phyloP scores from a whole-genome alignment of 805 yeast species.

The Candida xiaguanensis region DNA sequence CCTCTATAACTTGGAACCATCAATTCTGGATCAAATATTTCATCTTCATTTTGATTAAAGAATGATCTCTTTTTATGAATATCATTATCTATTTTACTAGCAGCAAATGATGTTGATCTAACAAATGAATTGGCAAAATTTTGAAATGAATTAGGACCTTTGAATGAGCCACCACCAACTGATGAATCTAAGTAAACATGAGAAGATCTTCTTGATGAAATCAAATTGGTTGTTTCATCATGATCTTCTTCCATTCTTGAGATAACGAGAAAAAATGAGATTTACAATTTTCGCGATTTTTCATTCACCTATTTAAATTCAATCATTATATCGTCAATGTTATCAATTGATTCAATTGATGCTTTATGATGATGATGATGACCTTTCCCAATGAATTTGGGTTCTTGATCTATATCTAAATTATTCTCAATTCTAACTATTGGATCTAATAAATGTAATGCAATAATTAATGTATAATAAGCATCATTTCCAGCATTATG shows the following conservation, averaged over 20 bases:
- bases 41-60: slow-evolving; percentile 52
- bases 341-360: background rate
- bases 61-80: slow-evolving; percentile 62
- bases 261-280: background rate
- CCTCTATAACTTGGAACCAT: slow-evolving; percentile 65
- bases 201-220: slow-evolving; percentile 15
- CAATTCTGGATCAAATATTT: slow-evolving; percentile 63
- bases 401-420: slow-evolving; percentile 14
- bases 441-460: slow-evolving; percentile 51
- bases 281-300: background rate
- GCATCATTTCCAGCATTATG: slow-evolving; percentile 77
- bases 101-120: slow-evolving; percentile 70
- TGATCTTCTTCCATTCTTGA: background rate
- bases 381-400: slow-evolving; percentile 1
- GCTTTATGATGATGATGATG: slow-evolving; percentile 4
- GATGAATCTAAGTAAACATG: slow-evolving; percentile 23
- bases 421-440: slow-evolving; percentile 18
- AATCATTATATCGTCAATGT: background rate
- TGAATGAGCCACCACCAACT: slow-evolving; percentile 48
- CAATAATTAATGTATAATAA: slow-evolving; percentile 54
- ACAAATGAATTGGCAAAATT: slow-evolving; percentile 77
- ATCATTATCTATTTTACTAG: slow-evolving; percentile 45
- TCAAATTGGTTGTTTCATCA: slow-evolving; percentile 8
- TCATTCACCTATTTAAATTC: background rate
- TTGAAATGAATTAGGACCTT: slow-evolving; percentile 65